Base-by-base conservation (phyloP, 2,329 filamentous ascomycete species). In the Apiospora saccharicola region DNA sequence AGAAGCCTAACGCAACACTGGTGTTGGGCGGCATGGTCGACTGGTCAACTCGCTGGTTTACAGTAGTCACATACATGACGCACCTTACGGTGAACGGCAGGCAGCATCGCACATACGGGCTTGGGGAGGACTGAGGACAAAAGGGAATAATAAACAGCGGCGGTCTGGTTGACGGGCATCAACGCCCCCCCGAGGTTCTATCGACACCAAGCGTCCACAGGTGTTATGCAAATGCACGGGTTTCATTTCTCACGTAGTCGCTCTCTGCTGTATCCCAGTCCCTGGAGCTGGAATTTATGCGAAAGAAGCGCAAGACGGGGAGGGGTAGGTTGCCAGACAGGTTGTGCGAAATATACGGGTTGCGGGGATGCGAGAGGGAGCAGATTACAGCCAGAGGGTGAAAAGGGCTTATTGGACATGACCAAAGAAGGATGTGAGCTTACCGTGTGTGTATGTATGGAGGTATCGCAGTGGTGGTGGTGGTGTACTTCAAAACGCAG, bases 51-150 rank as follows among this genome's bases (percentile, higher is more conserved):
- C 57, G 57, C 57, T 41, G 34, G 19, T 41, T 41, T 64, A 64
- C 57, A 41, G 57, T 64, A 64, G 57, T 41, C 57, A 64, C 57
- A 30, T n/a, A 64, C 57, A 64, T 64, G 57, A 64, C 57, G 57
- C 57, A 64, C 57, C 57, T 64, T 64, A 64, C 34, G 57, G 30
- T 34, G 57, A 64, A 64, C 22, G 34, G 22, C 41, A 41, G 34
- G 22, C 41, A 41, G 19, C 30, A 64, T 64, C 34, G 57, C 57
- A 64, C 57, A 64, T 34, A 64, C 30, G 34, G 57, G 34, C 22
- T 37, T 10, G 30, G 34, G 57, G 53, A 30, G 19, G 53, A n/a
- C 4, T 22, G 53, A 37, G 16, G 34, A 37, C 34, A 64, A 41
- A 34, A 64, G n/a, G 34, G 34, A 34, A 41, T 30, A 41, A 22